phyloP scores from a whole-genome alignment of 208 protist genomes.

The Wallacemonas collosoma region DNA sequence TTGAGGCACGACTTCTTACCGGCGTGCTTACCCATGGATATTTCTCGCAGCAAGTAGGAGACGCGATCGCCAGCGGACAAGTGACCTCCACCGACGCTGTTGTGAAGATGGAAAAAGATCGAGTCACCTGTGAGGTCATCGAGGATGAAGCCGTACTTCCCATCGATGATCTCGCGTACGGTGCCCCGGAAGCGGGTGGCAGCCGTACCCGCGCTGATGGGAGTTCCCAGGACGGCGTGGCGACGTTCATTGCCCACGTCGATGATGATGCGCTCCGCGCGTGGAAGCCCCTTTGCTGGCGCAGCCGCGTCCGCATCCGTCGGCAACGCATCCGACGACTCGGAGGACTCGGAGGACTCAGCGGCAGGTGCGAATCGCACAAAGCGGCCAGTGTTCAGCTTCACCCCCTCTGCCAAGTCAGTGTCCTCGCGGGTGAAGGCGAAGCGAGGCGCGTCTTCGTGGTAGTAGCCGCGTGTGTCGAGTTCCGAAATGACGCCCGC shows the following conservation, averaged over 20 bases:
- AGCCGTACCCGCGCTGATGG: constrained; percentile 16
- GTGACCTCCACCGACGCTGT: constrained; percentile 17
- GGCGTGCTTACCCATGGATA: constrained; percentile 56
- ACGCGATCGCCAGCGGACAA: constrained; percentile 47
- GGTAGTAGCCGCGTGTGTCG: constrained; percentile 47
- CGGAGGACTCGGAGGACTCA: not conserved
- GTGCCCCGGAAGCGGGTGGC: constrained; percentile 42
- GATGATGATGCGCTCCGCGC: constrained; percentile 54
- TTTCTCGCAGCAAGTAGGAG: constrained; percentile 59
- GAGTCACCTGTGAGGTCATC: constrained; percentile 69
- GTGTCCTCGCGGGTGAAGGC: constrained; percentile 46
- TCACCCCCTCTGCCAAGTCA: constrained; percentile 35
- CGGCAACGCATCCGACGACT: no score
- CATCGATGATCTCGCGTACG: constrained; percentile 50
- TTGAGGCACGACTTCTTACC: constrained; percentile 72
- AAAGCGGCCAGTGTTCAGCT: constrained; percentile 47
- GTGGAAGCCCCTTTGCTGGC: not conserved
- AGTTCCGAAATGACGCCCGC: constrained; percentile 67
- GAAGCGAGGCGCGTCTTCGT: constrained; percentile 64
- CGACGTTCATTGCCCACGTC: constrained; percentile 40
- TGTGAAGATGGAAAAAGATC: constrained; percentile 78
- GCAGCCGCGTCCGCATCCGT: no score
- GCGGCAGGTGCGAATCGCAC: constrained; percentile 50
- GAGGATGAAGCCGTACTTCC: constrained; percentile 66
- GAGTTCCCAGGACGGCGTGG: constrained; percentile 13